Conservation (phyloP, 2,329 filamentous ascomycete species). For the Aspergillus bombycis region DNA sequence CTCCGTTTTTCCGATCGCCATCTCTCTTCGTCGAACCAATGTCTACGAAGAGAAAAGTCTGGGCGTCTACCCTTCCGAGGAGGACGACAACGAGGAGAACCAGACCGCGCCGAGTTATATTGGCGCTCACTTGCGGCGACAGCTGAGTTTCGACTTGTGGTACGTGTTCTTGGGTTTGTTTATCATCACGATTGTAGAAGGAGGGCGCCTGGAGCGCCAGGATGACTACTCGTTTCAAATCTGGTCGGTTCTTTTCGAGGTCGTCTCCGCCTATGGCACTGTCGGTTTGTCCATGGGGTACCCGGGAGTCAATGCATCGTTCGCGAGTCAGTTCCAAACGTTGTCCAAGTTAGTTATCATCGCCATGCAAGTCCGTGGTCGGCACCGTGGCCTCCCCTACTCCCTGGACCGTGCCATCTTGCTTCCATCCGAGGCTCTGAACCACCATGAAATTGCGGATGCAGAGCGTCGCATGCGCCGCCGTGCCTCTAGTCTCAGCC, state of each 20-base stretch:
- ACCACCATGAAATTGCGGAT: slow-evolving; percentile 62
- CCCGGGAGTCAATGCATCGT: slow-evolving; percentile 72
- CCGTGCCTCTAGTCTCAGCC: slow-evolving; percentile 40
- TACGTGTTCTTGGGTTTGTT: slow-evolving; percentile 94
- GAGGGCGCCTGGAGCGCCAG: slow-evolving; percentile 65
- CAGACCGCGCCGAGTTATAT: slow-evolving; percentile 77
- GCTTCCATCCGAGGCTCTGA: slow-evolving; percentile 66
- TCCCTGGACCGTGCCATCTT: slow-evolving; percentile 71
- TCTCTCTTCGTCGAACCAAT: slow-evolving; percentile 89
- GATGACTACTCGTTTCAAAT: slow-evolving; percentile 65
- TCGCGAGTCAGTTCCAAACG: slow-evolving; percentile 78
- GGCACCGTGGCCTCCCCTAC: slow-evolving; percentile 67
- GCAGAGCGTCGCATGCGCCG: slow-evolving; percentile 49
- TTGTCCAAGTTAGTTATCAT: slow-evolving; percentile 69
- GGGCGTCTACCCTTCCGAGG: slow-evolving; percentile 67
- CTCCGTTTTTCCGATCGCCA: slow-evolving; percentile 92
- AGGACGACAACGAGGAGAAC: slow-evolving; percentile 55
- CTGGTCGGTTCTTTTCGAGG: slow-evolving; percentile 77
- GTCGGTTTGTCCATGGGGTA: slow-evolving; percentile 91
- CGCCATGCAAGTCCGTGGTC: slow-evolving; percentile 67
- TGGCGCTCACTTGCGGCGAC: slow-evolving; percentile 84
- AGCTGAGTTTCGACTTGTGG: slow-evolving; percentile 97
- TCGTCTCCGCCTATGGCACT: slow-evolving; percentile 90
- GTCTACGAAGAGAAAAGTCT: slow-evolving; percentile 83
- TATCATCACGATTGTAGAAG: slow-evolving; percentile 88